These are phyloP conservation scores for Suhomyces xylopsoci DNA, from an alignment of 805 yeast genomes.

Conservation along the genomic window DNA sequence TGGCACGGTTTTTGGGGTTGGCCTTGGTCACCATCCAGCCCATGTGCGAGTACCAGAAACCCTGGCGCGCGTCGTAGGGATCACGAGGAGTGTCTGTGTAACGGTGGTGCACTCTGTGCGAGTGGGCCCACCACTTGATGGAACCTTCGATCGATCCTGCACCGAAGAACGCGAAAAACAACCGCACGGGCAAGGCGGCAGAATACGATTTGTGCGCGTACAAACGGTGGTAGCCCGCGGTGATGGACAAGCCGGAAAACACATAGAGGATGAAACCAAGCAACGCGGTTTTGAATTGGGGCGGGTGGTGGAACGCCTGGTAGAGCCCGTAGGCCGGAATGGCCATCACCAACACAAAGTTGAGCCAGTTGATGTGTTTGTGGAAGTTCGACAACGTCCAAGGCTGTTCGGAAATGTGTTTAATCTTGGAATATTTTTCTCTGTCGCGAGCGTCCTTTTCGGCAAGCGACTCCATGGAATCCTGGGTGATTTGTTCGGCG, in stretches of 20 bases:
- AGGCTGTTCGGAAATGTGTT: slow-evolving; percentile 73
- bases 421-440: slow-evolving; percentile 35
- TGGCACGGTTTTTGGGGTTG: slow-evolving; percentile 76
- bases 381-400: slow-evolving; percentile 75
- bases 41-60: slow-evolving; percentile 80
- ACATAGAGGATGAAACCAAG: slow-evolving; percentile 54
- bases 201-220: slow-evolving; percentile 75
- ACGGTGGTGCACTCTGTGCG: slow-evolving; percentile 83
- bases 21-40: slow-evolving; percentile 85
- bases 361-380: slow-evolving; percentile 76
- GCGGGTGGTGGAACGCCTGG: slow-evolving; percentile 45
- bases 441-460: slow-evolving; percentile 40
- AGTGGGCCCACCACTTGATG: slow-evolving; percentile 86
- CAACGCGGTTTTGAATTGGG: slow-evolving; percentile 49
- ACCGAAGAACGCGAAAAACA: slow-evolving; percentile 73
- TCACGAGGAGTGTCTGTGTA: slow-evolving; percentile 81
- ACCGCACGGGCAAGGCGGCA: slow-evolving; percentile 57
- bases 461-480: slow-evolving; percentile 42
- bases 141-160: slow-evolving; percentile 84
- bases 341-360: slow-evolving; percentile 58
- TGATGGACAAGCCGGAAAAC: slow-evolving; percentile 69
- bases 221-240: slow-evolving; percentile 81
- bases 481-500: slow-evolving; percentile 58
- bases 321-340: slow-evolving; percentile 57
- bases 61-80: slow-evolving; percentile 82